Base-by-base conservation (phyloP, 192 early-diverging fungal genomes). In the Backusella mclennaniae region DNA sequence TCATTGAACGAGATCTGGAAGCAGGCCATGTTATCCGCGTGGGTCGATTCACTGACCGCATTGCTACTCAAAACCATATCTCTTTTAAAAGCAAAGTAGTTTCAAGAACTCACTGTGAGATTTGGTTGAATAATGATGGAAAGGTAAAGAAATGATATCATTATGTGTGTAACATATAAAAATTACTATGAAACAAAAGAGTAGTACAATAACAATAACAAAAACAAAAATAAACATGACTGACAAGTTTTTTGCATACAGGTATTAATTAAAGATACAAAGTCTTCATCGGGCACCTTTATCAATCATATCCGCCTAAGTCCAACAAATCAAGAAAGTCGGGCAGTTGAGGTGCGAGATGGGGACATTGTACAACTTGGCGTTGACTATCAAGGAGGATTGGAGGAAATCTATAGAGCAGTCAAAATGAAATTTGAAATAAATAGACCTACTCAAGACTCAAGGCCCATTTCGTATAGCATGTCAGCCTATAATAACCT, bases 11-110 rank as follows among this genome's bases (percentile, higher is more conserved):
- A 4, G 90, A 92, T 42, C 86, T 94, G 0, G 80, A 86, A 3
- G 88, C 90, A 68, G 85, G 85, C 74, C 87, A 86, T 39, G 53
- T 87, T 7, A 83, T 94, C 39, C 91, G 92, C 72, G 90, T 94
- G 56, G 92, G 92, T 4, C 85, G 67, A 33, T 68, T 68, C 12
- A 38, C 67, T n/a, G 67, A 68, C 17, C 67, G 67, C 6, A 33
- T 38, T 36, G 35, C 31, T 68, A 36, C 67, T 81, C 46, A 77
- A 80, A 94, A 92, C 77, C 87, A 91, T 14, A 90, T 95, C 38
- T 92, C 92, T 33, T 95, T 95, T 86, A 92, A 93, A 84, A 92
- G 89, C 83, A 99, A 99, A 79, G 97, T 99, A 42, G 97, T 98
- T 11, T 92, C 90, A 56, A 88, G 97, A 69, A 93, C 89, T 71